A percentile compares a stretch with the other conserved stretches of the same genome.
Evolutionary conservation across 169 alveolate genomes (phyloP).

Genomic region (Plasmodium coatneyi): DNA sequence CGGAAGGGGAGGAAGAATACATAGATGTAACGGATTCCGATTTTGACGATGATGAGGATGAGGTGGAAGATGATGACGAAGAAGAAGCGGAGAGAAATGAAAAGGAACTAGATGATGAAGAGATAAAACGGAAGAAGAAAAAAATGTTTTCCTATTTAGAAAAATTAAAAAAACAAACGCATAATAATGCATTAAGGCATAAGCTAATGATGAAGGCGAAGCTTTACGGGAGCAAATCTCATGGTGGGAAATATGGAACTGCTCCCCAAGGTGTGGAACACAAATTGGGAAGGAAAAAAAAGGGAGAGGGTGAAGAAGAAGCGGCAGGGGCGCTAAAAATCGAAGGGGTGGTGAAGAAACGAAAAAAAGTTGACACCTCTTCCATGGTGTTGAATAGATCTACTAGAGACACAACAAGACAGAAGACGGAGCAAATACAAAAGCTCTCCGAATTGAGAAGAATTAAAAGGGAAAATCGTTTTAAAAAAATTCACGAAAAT

Average conservation of each 20-base stretch:
- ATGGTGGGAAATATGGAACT: background rate
- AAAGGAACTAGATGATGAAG: constrained; percentile 28
- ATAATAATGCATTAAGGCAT: constrained; percentile 6
- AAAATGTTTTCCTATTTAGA: constrained; percentile 44
- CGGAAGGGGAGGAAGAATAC: constrained; percentile 90
- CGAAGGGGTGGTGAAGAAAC: constrained; percentile 9
- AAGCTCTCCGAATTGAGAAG: constrained; percentile 66
- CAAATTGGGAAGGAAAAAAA: background rate
- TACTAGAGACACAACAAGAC: constrained; percentile 65
- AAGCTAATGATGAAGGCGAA: constrained; percentile 46
- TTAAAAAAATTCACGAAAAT: constrained; percentile 61
- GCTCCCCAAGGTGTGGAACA: background rate
- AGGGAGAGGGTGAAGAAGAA: background rate
- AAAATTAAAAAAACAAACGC: constrained; percentile 50
- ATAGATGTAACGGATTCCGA: constrained; percentile 87
- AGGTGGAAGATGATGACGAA: constrained; percentile 59
- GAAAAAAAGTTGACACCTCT: constrained; percentile 11
- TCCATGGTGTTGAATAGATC: constrained; percentile 52
- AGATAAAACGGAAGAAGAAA: constrained; percentile 39
- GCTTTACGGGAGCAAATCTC: background rate
- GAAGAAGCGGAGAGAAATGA: constrained; percentile 43
- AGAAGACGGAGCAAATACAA: constrained; percentile 68
- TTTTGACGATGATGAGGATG: constrained; percentile 84
- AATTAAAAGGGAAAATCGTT: constrained; percentile 72
- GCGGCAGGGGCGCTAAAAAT: background rate